Conservation (phyloP, 345 rosid species). For the Lenwebbia sp. region DNA sequence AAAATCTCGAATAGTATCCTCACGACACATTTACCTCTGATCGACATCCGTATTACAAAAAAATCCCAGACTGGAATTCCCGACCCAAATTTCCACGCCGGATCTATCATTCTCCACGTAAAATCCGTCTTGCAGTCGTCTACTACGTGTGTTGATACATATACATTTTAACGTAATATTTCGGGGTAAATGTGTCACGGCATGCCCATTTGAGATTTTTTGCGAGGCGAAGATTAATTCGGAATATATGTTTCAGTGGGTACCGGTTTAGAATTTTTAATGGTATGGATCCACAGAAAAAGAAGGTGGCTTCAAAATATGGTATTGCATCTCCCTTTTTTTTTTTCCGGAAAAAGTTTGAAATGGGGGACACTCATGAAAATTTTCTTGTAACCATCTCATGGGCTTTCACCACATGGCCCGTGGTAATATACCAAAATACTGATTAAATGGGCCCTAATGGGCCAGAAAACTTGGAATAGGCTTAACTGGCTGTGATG, state of each 20-base stretch:
- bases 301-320: background rate
- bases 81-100: background rate
- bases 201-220: background rate
- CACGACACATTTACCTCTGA: background rate
- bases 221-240: background rate
- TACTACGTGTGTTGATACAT: background rate
- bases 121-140: background rate
- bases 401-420: background rate
- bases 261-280: background rate
- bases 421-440: background rate
- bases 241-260: background rate
- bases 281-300: background rate
- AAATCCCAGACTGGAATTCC: fast-evolving
- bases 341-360: background rate
- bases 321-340: background rate
- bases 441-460: background rate
- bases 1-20: fast-evolving
- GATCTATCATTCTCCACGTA: fast-evolving
- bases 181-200: fast-evolving
- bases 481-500: background rate
- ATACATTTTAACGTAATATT: background rate
- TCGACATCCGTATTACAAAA: background rate
- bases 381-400: background rate
- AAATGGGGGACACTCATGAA: background rate
- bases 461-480: background rate